Conservation (phyloP, 2,329 filamentous ascomycete species). For the Cytospora piceicola region DNA sequence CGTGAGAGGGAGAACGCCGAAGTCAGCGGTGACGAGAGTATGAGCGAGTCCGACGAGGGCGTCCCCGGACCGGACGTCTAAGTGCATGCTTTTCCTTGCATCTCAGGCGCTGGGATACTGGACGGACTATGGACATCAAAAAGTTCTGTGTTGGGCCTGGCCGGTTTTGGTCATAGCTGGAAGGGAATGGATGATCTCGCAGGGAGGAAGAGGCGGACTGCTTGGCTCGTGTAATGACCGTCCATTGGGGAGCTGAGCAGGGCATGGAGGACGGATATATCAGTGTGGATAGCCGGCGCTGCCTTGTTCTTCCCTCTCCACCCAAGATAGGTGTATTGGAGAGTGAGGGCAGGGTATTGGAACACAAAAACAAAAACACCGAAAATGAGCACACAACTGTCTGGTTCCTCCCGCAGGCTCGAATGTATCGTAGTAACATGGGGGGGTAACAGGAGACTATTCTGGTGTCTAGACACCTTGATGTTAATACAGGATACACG, state of each 20-base stretch:
- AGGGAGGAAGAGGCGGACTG: neutral
- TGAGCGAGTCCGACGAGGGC: conserved; percentile 94
- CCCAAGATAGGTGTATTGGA: neutral
- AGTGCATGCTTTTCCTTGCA: conserved; percentile 18
- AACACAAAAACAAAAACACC: conserved; percentile 3
- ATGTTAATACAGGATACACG: too few relatives aligned
- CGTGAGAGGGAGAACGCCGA: conserved; percentile 96
- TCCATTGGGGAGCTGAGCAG: neutral
- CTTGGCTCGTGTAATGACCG: neutral
- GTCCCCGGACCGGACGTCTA: conserved; percentile 50
- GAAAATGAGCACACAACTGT: neutral
- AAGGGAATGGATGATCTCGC: neutral
- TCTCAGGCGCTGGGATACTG: conserved; percentile 28
- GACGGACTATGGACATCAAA: conserved; percentile 15
- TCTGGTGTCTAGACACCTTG: neutral
- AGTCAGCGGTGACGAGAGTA: conserved; percentile 95
- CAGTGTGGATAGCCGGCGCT: neutral
- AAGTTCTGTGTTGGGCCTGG: conserved; percentile 9
- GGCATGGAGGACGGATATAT: conserved; percentile 1
- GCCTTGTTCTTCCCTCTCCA: neutral
- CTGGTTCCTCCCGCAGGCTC: neutral
- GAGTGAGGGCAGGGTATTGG: neutral
- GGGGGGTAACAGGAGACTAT: neutral
- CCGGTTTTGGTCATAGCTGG: neutral
- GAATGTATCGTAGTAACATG: neutral